These are phyloP conservation scores for Cladobotryum mycophilum DNA, from an alignment of 2,329 filamentous ascomycete genomes.

Conservation along the genomic window DNA sequence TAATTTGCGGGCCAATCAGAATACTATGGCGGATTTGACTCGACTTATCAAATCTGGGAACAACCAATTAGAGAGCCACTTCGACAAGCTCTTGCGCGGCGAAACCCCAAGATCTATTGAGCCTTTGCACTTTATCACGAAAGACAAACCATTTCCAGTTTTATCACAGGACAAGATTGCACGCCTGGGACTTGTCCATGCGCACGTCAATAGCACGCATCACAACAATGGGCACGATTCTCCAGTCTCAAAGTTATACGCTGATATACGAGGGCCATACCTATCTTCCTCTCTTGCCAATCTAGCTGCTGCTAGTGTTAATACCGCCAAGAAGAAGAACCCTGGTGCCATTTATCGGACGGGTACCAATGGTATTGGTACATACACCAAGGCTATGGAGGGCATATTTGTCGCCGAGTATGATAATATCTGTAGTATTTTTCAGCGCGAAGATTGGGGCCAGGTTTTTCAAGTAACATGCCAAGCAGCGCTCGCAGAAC, in stretches of 20 bases:
- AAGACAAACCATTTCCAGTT: conserved; percentile 76
- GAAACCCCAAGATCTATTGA: conserved; percentile 79
- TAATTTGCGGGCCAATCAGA: conserved; percentile 88
- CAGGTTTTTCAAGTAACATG: conserved; percentile 73
- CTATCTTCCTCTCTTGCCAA: conserved; percentile 77
- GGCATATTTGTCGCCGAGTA: conserved; percentile 83
- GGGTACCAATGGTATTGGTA: conserved; percentile 85
- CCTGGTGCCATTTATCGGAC: conserved; percentile 78
- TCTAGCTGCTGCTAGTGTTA: conserved; percentile 77
- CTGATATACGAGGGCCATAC: conserved; percentile 80
- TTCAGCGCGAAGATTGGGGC: conserved; percentile 78
- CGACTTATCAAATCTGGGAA: conserved; percentile 73
- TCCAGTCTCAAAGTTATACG: conserved; percentile 74
- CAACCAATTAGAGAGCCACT: conserved; percentile 75
- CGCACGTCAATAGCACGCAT: conserved; percentile 61
- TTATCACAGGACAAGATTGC: conserved; percentile 70
- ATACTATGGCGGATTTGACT: conserved; percentile 74
- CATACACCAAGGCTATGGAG: conserved; percentile 82
- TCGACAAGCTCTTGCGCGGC: conserved; percentile 66
- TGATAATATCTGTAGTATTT: conserved; percentile 83
- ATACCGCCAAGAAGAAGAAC: conserved; percentile 74
- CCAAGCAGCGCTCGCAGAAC: conserved; percentile 69
- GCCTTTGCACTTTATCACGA: conserved; percentile 87
- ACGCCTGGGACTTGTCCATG: conserved; percentile 72
- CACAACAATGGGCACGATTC: conserved; percentile 52